phyloP scores from a whole-genome alignment of 2,329 filamentous ascomycete species.

The Fusarium globosum region DNA sequence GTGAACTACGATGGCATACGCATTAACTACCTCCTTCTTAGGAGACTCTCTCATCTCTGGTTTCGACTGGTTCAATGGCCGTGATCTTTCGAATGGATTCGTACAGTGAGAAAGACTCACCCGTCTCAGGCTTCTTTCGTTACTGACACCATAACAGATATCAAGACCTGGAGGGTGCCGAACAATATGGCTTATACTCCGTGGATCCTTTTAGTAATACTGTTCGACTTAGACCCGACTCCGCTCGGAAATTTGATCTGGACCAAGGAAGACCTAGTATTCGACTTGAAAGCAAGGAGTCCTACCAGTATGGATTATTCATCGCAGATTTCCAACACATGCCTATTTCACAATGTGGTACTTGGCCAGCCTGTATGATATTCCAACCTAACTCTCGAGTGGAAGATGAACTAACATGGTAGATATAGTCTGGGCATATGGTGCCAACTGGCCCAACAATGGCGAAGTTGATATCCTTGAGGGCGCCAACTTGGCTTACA shows the following conservation, averaged over 20 bases:
- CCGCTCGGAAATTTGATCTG: slow-evolving; percentile 50
- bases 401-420: slow-evolving; percentile 8
- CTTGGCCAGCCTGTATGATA: slow-evolving; percentile 75
- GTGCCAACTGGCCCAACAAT: slow-evolving; percentile 67
- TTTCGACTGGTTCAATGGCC: slow-evolving; percentile 62
- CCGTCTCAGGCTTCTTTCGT: slow-evolving; percentile 10
- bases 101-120: slow-evolving; percentile 66
- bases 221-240: slow-evolving; percentile 61
- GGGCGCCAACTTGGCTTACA: slow-evolving; percentile 70
- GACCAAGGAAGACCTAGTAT: slow-evolving; percentile 67
- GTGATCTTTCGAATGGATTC: slow-evolving; percentile 74
- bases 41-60: slow-evolving; percentile 57
- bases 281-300: slow-evolving; percentile 72
- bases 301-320: slow-evolving; percentile 74
- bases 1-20: slow-evolving; percentile 52
- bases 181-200: slow-evolving; percentile 54
- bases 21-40: slow-evolving; percentile 56
- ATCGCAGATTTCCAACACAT: slow-evolving; percentile 80
- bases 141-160: slow-evolving; percentile 51
- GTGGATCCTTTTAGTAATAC: slow-evolving; percentile 54
- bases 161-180: slow-evolving; percentile 55
- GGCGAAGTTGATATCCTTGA: slow-evolving; percentile 80
- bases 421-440: slow-evolving; percentile 63
- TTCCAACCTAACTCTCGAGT: background rate
- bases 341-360: slow-evolving; percentile 75